phyloP scores from a whole-genome alignment of 169 alveolate genomes.

The Prorocentrum cordatum region DNA sequence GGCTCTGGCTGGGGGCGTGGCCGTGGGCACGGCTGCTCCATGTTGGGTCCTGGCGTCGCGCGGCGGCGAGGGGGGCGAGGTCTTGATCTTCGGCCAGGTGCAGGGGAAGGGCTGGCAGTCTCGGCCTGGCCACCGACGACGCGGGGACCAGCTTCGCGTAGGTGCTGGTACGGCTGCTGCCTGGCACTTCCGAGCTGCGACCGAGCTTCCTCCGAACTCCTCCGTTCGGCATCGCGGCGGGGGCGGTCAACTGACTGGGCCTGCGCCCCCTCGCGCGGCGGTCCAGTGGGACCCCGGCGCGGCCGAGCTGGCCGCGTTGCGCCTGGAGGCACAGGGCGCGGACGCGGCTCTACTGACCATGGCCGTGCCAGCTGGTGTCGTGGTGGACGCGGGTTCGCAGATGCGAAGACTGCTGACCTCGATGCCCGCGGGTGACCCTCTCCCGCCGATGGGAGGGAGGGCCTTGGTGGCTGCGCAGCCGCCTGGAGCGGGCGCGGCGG shows the following conservation, averaged over 20 bases:
- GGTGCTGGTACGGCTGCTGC: not conserved
- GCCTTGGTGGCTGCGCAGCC: not conserved
- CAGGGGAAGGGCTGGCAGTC: not conserved
- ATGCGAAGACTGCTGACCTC: too few species aligned
- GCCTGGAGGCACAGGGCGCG: not conserved
- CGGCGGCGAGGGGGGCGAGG: not conserved
- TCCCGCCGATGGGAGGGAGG: not conserved
- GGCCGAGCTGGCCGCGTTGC: not conserved
- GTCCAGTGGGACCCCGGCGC: not conserved
- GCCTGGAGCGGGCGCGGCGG: not conserved
- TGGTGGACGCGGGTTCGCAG: not conserved
- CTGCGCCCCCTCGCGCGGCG: not conserved
- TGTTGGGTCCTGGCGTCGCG: not conserved
- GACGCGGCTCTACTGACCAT: not conserved
- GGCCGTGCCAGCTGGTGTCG: not conserved
- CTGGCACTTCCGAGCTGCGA: not conserved
- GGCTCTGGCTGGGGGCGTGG: not conserved
- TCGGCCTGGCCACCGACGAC: not conserved
- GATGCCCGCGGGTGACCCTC: too few species aligned
- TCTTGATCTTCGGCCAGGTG: not conserved
- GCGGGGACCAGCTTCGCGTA: not conserved
- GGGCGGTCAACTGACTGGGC: not conserved
- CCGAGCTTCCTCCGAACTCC: not conserved
- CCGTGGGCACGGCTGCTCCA: not conserved
- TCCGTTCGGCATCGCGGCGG: not conserved